Evolutionary conservation across 2,329 filamentous ascomycete species (phyloP).

Genomic region (Xylaria arbuscula): DNA sequence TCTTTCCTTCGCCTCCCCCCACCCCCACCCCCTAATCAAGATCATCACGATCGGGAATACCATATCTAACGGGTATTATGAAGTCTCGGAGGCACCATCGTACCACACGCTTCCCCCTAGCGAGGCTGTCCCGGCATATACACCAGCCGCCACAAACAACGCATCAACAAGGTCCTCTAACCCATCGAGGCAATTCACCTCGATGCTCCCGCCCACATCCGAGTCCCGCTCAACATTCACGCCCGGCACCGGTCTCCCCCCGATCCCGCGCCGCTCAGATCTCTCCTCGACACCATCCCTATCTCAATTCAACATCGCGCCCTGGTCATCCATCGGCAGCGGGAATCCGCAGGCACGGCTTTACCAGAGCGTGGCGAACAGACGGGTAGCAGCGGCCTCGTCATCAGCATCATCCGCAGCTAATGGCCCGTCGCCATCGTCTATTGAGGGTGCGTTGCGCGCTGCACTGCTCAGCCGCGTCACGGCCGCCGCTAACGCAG

Average conservation of each 20-base stretch:
- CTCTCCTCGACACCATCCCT: conserved; percentile 54
- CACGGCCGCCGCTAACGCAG: conserved; percentile 37
- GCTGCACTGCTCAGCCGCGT: conserved; percentile 43
- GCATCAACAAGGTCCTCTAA: conserved; percentile 43
- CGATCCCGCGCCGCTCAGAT: conserved; percentile 57
- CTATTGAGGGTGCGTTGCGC: conserved; percentile 45
- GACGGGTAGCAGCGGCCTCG: conserved; percentile 64
- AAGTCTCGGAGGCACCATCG: conserved; percentile 72
- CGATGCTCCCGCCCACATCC: conserved; percentile 49
- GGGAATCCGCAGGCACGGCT: conserved; percentile 67
- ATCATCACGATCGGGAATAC: neutral
- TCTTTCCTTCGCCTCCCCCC: neutral
- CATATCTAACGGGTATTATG: conserved; percentile 36
- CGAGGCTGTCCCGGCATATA: conserved; percentile 64
- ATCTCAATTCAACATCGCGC: conserved; percentile 66
- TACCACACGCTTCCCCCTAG: conserved; percentile 65
- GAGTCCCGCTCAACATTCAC: conserved; percentile 42
- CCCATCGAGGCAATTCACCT: conserved; percentile 39
- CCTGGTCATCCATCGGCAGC: conserved; percentile 63
- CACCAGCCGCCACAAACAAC: conserved; percentile 50
- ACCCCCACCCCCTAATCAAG: neutral
- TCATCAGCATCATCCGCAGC: conserved; percentile 36
- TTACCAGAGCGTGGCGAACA: conserved; percentile 72
- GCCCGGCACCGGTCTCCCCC: conserved; percentile 61
- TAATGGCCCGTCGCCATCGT: conserved; percentile 28